Evolutionary conservation across 345 rosid genomes (phyloP), one percentile per base, ranked within the genome.

Genomic region (Triadica sebifera): DNA sequence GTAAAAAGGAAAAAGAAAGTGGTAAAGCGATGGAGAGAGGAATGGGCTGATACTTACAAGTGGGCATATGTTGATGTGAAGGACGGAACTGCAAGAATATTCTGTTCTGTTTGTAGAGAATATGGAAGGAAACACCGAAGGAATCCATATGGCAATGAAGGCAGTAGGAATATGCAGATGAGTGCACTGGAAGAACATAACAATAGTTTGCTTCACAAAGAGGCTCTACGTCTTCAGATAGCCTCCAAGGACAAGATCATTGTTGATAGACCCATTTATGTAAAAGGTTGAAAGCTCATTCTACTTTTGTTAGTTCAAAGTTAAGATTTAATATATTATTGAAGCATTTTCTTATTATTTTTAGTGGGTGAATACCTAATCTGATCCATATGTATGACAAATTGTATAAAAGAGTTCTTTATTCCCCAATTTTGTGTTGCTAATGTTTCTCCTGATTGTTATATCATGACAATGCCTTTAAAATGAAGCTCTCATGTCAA

Each of bases 1-100:
- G 76, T 75, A 2, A 95, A 95, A 82, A 91, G 97, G 80, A 95
- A 93, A 92, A 95, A 95, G 78, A 95, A 95, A 73, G 99, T 95
- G 70, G 97, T 95, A 15, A 95, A 95, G 84, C 85, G 97, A 81
- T 95, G 99, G 99, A 90, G 99, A 86, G 99, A 95, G 86, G 99
- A 95, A 84, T 95, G 99, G 99, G 98, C 99, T 65, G 99, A 93
- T 79, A 95, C 99, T 4, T 95, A 93, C 86, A 95, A 93, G 88
- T 95, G 99, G 99, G 99, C 99, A 16, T 93, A 89, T 81, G 98
- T 93, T 29, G 99, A 95, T 74, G 88, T 93, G 84, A 93, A 93
- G 82, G 99, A 95, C 74, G 98, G 98, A 82, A 95, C 98, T 2
- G 86, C 98, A 0, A 89, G 98, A 87, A 95, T 95, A 79, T 95